Evolutionary conservation across 2,329 filamentous ascomycete genomes (phyloP), one percentile per base, ranked within the genome.

Genomic region (Cladophialophora bantiana): DNA sequence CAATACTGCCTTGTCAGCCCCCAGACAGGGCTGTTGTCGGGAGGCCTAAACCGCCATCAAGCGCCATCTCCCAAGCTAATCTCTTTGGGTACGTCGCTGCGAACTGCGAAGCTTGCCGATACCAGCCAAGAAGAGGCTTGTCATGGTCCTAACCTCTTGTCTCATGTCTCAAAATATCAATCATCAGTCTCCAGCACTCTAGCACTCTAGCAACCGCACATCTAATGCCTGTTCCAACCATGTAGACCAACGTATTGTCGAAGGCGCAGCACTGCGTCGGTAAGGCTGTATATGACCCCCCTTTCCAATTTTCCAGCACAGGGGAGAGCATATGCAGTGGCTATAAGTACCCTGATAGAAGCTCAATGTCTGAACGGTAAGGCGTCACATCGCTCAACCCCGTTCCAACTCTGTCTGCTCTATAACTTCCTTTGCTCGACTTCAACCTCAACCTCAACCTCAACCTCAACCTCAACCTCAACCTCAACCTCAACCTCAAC

Each of bases 141-240:
- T n/a, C 13, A 13, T n/a, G 40, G 2, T 26, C 26, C 42, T 10
- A 48, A 52, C 32, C 9, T 13, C n/a, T 7, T 32, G 34, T 57
- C 15, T 32, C 36, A 48, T 20, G 42, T 59, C 56, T 42, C 18
- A 48, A 59, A 59, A 59, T 59, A 59, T 20, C 34, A 45, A 13
- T 42, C 15, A 13, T 48, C 57, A 26, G 2, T 26, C 3, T 26
- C 26, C 26, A 26, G 26, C 26, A 26, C 45, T 15, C 6, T 34
- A 18, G 36, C 57, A 18, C 57, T 42, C 15, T 20, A 35, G 57
- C 38, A 35, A 20, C 18, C 6, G 55, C 35, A 36, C 26, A 26
- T 26, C 26, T 26, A 20, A 34, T n/a, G 56, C 15, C 15, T 20
- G 26, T 59, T 36, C 15, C 15, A 50, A 7, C 9, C 7, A 7